Evolutionary conservation across 208 protist species (phyloP).

Genomic region (Wallacemonas rigidus): DNA sequence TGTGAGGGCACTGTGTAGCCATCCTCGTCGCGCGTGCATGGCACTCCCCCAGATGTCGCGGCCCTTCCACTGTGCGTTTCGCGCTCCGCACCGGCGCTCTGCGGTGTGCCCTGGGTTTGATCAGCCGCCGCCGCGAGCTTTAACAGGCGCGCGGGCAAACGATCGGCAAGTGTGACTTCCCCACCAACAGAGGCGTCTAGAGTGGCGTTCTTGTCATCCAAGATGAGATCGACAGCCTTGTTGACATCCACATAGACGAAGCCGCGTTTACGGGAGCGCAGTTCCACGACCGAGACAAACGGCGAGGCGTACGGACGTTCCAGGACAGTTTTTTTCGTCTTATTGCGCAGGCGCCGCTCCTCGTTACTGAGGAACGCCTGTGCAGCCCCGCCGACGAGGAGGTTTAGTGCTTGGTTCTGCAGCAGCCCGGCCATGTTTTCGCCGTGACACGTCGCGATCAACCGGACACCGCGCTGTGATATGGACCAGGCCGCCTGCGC

Average conservation of each 20-base stretch:
- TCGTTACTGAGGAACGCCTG: constrained; percentile 91
- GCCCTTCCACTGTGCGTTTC: not conserved
- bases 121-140: constrained; percentile 12
- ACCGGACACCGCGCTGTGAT: constrained; percentile 80
- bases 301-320: constrained; percentile 76
- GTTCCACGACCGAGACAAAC: constrained; percentile 84
- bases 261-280: constrained; percentile 47
- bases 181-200: constrained; percentile 44
- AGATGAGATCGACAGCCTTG: constrained; percentile 75
- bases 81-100: not conserved
- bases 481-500: constrained; percentile 86
- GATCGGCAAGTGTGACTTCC: constrained; percentile 34
- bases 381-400: constrained; percentile 88
- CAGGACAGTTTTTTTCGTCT: constrained; percentile 84
- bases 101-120: not conserved
- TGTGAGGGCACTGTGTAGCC: constrained; percentile 21
- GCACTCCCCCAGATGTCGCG: not conserved
- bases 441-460: constrained; percentile 93
- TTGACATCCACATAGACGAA: constrained; percentile 87
- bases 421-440: constrained; percentile 71
- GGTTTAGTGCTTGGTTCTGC: constrained; percentile 87
- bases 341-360: constrained; percentile 72
- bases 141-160: constrained; percentile 39
- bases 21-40: constrained; percentile 22
- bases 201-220: constrained; percentile 72